Conservation (phyloP, 192 early-diverging fungal genomes). For the Podila verticillata region DNA sequence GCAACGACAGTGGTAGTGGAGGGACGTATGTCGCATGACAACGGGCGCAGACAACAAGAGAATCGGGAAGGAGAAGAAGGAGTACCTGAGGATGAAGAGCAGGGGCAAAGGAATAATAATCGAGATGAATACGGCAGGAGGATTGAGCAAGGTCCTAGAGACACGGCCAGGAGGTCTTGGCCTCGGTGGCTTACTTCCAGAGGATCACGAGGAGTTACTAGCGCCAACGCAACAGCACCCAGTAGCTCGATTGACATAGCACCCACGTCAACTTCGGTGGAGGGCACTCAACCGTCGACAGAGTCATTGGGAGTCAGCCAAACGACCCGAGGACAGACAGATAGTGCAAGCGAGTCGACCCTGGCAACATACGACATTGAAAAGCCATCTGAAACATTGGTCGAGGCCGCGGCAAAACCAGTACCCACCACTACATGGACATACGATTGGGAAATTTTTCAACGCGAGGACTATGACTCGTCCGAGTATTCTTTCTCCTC, state of each 20-base stretch:
- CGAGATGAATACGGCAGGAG: constrained; percentile 1
- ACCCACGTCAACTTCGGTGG: background rate
- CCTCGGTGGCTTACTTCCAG: background rate
- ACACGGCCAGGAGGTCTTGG: constrained; percentile 1
- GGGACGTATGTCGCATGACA: background rate
- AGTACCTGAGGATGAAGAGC: background rate
- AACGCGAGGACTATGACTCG: constrained; percentile 41
- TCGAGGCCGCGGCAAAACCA: background rate
- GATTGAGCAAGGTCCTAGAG: background rate
- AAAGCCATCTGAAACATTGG: background rate
- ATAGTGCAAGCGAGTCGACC: no score
- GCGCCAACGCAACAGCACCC: background rate
- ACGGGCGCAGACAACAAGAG: background rate
- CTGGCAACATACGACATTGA: background rate
- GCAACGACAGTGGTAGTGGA: constrained; percentile 6
- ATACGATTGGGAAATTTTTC: constrained; percentile 9
- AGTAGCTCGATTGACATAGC: background rate
- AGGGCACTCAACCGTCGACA: no score
- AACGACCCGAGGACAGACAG: no score
- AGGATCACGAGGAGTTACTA: no score
- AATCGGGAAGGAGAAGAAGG: background rate
- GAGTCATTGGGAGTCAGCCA: no score
- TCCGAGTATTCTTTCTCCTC: constrained; percentile 28
- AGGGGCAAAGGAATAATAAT: background rate
- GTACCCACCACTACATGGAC: background rate